Evolutionary conservation across 306 rosid genomes (phyloP).

Genomic region (Carpinus viminea): DNA sequence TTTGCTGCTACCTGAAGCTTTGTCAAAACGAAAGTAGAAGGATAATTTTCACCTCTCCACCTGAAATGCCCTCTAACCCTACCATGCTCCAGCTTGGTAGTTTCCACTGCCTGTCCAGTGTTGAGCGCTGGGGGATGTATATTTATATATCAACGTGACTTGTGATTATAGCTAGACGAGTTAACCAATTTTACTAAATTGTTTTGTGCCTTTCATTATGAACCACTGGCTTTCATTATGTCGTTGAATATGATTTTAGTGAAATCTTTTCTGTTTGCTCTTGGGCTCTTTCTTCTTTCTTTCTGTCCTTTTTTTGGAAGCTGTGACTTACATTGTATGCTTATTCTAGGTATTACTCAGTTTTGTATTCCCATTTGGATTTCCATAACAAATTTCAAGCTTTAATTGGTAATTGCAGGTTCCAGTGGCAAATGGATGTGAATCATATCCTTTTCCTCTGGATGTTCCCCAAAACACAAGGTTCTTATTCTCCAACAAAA

Average conservation of each 20-base stretch:
- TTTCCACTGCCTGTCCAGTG: too few relatives aligned
- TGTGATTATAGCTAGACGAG: not conserved
- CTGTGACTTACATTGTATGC: not conserved
- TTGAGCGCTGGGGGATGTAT: too few relatives aligned
- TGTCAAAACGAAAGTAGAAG: constrained; percentile 8
- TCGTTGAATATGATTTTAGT: not conserved
- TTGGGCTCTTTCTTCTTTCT: not conserved
- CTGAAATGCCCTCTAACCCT: too few relatives aligned
- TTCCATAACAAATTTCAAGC: constrained; percentile 20
- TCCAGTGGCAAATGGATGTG: constrained; percentile 97
- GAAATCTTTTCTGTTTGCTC: not conserved
- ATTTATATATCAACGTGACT: not conserved
- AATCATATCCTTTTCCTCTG: constrained; percentile 82
- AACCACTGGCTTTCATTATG: not conserved
- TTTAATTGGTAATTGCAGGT: constrained; percentile 54
- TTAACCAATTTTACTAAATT: not conserved
- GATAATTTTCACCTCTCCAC: not conserved
- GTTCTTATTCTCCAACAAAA: constrained; percentile 87
- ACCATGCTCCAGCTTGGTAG: too few relatives aligned
- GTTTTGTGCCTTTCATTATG: not conserved
- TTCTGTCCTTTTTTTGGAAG: not conserved
- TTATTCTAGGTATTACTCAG: not conserved
- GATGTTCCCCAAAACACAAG: constrained; percentile 93
- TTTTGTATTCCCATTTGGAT: not conserved
- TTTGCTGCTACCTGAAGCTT: constrained; percentile 13